Evolutionary conservation across 2,329 filamentous ascomycete species (phyloP).

Genomic region (Orbilia quercus): DNA sequence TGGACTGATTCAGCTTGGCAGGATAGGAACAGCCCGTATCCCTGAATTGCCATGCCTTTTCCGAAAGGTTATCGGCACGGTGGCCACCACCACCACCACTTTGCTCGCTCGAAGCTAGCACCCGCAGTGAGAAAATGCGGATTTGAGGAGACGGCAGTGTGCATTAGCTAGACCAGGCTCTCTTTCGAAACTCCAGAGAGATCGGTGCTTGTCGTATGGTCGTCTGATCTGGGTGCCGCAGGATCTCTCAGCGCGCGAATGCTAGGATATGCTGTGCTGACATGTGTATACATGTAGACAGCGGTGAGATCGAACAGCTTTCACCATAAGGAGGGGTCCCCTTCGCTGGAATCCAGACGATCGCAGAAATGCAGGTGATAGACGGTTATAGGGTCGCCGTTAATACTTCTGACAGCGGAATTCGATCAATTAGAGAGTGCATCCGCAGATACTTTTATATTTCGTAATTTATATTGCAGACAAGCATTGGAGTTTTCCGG

Average conservation of each 20-base stretch:
- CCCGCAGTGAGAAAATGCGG: slow-evolving; percentile 13
- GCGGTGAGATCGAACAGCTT: slow-evolving; percentile 20
- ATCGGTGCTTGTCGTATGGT: not conserved
- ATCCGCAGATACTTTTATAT: too few species aligned
- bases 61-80: slow-evolving; percentile 50
- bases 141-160: slow-evolving; percentile 1
- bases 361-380: not conserved
- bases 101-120: too few species aligned
- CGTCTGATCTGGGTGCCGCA: not conserved
- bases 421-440: too few species aligned
- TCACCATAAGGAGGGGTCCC: not conserved
- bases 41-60: slow-evolving; percentile 43
- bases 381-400: slow-evolving; percentile 8
- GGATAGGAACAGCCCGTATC: slow-evolving; percentile 29
- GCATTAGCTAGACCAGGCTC: slow-evolving; percentile 4
- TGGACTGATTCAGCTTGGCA: slow-evolving; percentile 37
- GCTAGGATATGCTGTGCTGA: too few species aligned
- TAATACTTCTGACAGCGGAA: slow-evolving; percentile 51
- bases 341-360: not conserved
- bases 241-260: too few species aligned
- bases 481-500: too few species aligned
- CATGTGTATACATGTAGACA: too few species aligned
- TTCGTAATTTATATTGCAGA: too few species aligned
- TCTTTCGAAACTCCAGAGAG: slow-evolving; percentile 3
- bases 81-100: too few species aligned